phyloP scores from a whole-genome alignment of 208 protist species.

The Trypanosoma melophagium region DNA sequence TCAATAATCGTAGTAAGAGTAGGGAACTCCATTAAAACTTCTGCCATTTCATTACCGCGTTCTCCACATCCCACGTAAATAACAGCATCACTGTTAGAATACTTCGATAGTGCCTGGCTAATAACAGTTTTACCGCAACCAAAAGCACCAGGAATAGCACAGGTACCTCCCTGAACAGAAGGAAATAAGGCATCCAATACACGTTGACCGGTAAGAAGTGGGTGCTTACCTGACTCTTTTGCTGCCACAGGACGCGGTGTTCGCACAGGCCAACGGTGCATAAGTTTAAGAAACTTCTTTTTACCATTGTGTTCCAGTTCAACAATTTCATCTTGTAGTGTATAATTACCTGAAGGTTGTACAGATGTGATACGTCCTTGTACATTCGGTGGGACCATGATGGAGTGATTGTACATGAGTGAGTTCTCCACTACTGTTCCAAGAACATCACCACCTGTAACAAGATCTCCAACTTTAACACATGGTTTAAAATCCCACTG shows the following conservation, averaged over 20 bases:
- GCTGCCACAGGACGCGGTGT: conserved; percentile 91
- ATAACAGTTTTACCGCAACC: conserved; percentile 99
- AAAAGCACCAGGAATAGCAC: conserved; percentile 99
- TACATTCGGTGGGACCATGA: conserved; percentile 96
- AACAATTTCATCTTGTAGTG: conserved; percentile 89
- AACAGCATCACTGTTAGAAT: conserved; percentile 99
- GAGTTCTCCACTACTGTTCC: conserved; percentile 97
- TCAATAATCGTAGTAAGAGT: conserved; percentile 94
- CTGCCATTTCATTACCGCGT: conserved; percentile 99
- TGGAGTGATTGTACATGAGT: conserved; percentile 95
- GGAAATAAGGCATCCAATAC: conserved; percentile 99
- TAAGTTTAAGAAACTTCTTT: conserved; percentile 90
- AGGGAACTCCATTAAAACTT: conserved; percentile 99
- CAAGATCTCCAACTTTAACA: conserved; percentile 94
- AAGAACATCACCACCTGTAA: conserved; percentile 97
- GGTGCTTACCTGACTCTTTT: conserved; percentile 96
- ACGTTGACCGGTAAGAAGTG: conserved; percentile 99
- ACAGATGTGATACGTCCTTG: conserved; percentile 94
- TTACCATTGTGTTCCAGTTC: conserved; percentile 93
- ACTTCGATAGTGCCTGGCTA: conserved; percentile 99
- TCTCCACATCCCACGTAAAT: conserved; percentile 99
- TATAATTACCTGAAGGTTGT: conserved; percentile 93
- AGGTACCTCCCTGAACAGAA: conserved; percentile 99
- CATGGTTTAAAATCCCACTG: conserved; percentile 96
- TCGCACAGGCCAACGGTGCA: conserved; percentile 98